phyloP scores from a whole-genome alignment of 495 filamentous ascomycete species.

The Annulohypoxylon bovei region DNA sequence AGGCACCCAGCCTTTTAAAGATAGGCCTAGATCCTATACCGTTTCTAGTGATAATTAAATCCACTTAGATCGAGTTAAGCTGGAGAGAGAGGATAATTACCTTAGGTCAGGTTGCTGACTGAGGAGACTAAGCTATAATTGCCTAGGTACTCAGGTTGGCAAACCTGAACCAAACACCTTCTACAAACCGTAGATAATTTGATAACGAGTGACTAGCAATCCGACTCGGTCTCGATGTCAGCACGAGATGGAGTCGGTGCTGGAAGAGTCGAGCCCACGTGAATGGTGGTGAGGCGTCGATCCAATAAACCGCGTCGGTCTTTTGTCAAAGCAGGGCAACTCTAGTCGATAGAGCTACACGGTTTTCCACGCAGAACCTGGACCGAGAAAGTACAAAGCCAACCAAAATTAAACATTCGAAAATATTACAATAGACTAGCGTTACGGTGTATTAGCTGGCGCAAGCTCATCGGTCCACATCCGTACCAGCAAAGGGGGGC shows the following conservation, averaged over 20 bases:
- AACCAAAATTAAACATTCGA: constrained; percentile 51
- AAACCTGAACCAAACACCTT: constrained; percentile 11
- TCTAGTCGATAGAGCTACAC: constrained; percentile 32
- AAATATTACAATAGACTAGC: constrained; percentile 44
- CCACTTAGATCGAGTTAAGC: neutral
- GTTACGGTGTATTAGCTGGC: constrained; percentile 49
- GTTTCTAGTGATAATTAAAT: neutral
- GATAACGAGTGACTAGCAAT: constrained; percentile 47
- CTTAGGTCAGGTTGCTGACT: neutral
- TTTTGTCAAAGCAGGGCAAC: constrained; percentile 30
- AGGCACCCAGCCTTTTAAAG: neutral
- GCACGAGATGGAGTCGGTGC: constrained; percentile 32
- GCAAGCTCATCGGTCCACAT: constrained; percentile 26
- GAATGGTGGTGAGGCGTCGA: constrained; percentile 18
- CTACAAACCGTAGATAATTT: constrained; percentile 25
- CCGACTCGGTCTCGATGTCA: constrained; percentile 35
- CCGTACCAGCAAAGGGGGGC: constrained; percentile 13
- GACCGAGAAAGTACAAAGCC: constrained; percentile 26
- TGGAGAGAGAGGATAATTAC: neutral
- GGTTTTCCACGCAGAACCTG: constrained; percentile 15
- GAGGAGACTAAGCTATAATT: constrained; percentile 6
- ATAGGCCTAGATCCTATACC: neutral
- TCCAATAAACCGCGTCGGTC: constrained; percentile 4
- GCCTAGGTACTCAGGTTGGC: neutral
- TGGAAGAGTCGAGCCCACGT: constrained; percentile 26